A percentile compares a stretch with the other conserved stretches of the same genome.
Evolutionary conservation across 2,329 filamentous ascomycete species (phyloP).

Genomic region (Xylariaceae sp.): DNA sequence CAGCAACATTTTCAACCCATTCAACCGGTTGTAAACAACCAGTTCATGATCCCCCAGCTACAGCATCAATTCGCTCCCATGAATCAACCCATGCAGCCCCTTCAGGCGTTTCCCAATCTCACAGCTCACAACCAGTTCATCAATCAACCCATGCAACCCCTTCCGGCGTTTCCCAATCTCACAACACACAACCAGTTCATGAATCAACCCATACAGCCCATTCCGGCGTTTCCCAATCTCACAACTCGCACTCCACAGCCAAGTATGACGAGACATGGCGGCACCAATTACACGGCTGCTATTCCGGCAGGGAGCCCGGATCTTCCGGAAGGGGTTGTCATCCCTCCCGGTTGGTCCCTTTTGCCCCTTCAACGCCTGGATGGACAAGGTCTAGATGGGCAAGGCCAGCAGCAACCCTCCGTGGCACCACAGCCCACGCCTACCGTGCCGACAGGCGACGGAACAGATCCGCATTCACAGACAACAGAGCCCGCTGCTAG

Average conservation of each 20-base stretch:
- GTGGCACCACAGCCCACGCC: constrained; percentile 7
- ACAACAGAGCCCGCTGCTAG: too few relatives aligned
- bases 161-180: too few relatives aligned
- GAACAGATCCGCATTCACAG: constrained; percentile 11
- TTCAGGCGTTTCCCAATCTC: too few relatives aligned
- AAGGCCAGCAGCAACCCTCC: constrained; percentile 13
- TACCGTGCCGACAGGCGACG: constrained; percentile 7
- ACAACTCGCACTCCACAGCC: constrained; percentile 31
- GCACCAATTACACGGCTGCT: constrained; percentile 35
- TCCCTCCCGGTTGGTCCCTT: constrained; percentile 59
- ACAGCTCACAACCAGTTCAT: too few relatives aligned
- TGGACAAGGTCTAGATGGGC: constrained; percentile 34
- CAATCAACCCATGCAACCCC: too few relatives aligned
- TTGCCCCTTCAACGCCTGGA: constrained; percentile 52
- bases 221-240: constrained; percentile 16
- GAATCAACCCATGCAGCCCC: too few relatives aligned
- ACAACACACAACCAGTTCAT: too few relatives aligned
- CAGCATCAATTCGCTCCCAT: too few relatives aligned
- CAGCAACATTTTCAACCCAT: too few relatives aligned
- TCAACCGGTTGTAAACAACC: constrained; percentile 9
- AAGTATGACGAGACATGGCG: constrained; percentile 40
- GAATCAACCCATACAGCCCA: not conserved
- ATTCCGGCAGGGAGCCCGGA: constrained; percentile 55
- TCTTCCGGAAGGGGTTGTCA: constrained; percentile 54
- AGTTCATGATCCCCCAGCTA: constrained; percentile 12